These are phyloP conservation scores for Pholiota molesta DNA, from an alignment of 768 basidiomycete species.

Conservation along the genomic window DNA sequence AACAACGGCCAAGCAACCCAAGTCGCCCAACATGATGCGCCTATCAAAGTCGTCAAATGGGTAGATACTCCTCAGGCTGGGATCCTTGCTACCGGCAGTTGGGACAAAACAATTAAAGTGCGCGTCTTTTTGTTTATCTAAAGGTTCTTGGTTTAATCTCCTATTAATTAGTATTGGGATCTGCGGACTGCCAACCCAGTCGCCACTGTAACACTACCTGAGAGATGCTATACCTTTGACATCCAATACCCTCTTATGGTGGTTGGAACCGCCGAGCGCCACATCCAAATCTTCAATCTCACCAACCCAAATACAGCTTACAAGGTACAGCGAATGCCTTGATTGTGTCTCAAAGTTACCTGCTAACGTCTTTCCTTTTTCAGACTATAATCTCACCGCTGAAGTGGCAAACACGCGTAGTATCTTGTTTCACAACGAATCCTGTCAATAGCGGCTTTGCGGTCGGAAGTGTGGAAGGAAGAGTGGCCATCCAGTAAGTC, in stretches of 20 bases:
- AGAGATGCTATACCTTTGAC: slow-evolving; percentile 89
- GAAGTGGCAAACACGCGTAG: slow-evolving; percentile 91
- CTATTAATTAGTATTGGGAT: slow-evolving; percentile 87
- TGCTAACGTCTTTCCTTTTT: background rate
- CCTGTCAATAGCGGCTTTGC: slow-evolving; percentile 68
- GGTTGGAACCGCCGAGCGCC: slow-evolving; percentile 90
- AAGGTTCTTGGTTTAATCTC: slow-evolving; percentile 4
- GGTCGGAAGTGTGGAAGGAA: slow-evolving; percentile 85
- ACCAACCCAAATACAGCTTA: slow-evolving; percentile 77
- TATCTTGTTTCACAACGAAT: slow-evolving; percentile 79
- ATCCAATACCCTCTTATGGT: slow-evolving; percentile 84
- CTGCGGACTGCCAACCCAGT: slow-evolving; percentile 75
- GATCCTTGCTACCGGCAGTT: slow-evolving; percentile 90
- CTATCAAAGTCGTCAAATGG: slow-evolving; percentile 82
- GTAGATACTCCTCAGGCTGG: slow-evolving; percentile 75
- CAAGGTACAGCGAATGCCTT: slow-evolving; percentile 52
- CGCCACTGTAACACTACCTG: slow-evolving; percentile 81
- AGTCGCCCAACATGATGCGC: slow-evolving; percentile 90
- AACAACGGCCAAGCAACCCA: slow-evolving; percentile 75
- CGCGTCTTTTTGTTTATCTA: slow-evolving; percentile 13
- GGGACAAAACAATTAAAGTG: slow-evolving; percentile 98
- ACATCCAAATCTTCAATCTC: slow-evolving; percentile 89
- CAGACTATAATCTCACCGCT: slow-evolving; percentile 85
- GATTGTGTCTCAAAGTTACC: background rate
- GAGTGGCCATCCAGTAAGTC: slow-evolving; percentile 94